Evolutionary conservation across 148 eudicot species (phyloP).

Genomic region (Amaranthus palmeri): DNA sequence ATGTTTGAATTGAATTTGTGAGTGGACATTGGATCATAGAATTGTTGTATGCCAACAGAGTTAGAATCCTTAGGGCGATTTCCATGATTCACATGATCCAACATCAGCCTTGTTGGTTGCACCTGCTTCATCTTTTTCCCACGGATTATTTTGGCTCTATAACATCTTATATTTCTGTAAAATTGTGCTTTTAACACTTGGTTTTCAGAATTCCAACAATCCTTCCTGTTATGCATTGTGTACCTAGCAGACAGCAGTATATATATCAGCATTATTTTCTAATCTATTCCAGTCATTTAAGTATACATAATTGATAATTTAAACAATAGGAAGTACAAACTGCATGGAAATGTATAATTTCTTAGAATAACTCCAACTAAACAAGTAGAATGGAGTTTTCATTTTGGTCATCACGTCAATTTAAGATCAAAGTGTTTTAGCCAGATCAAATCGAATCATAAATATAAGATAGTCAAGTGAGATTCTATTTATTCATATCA

Average conservation of each 20-base stretch:
- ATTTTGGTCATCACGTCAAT: too few relatives aligned
- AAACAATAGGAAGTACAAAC: too few relatives aligned
- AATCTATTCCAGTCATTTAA: background rate
- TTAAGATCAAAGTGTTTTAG: too few relatives aligned
- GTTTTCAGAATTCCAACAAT: background rate
- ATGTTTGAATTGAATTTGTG: background rate
- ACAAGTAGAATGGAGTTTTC: too few relatives aligned
- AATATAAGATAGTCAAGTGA: too few relatives aligned
- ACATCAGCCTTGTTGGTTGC: slow-evolving; percentile 6
- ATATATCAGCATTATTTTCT: background rate
- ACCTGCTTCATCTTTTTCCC: slow-evolving; percentile 15
- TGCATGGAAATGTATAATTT: too few relatives aligned
- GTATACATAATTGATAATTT: background rate
- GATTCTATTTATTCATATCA: too few relatives aligned
- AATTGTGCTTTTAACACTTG: background rate
- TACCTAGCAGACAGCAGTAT: background rate
- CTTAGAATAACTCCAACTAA: too few relatives aligned
- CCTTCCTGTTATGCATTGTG: slow-evolving; percentile 5
- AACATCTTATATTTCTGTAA: slow-evolving; percentile 5
- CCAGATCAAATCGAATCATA: too few relatives aligned
- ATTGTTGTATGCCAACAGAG: background rate
- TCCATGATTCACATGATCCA: background rate
- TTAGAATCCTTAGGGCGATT: background rate
- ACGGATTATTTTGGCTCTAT: slow-evolving; percentile 10
- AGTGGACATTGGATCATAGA: background rate